phyloP scores from a whole-genome alignment of 1,139 yeast genomes.

The Yamadazyma trypodendri region DNA sequence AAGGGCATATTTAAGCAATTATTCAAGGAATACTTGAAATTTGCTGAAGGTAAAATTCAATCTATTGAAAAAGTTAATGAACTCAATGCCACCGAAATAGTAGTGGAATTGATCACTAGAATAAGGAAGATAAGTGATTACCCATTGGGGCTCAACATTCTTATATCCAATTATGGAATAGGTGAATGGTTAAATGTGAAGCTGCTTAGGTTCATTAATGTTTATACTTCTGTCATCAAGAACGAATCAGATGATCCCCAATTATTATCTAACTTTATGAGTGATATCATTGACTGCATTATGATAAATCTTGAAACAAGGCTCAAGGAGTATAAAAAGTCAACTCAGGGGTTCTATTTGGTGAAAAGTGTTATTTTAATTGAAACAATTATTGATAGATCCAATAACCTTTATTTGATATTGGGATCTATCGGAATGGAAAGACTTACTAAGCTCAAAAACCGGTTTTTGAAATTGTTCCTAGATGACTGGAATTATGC shows the following conservation, averaged over 20 bases:
- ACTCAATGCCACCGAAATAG: constrained; percentile 65
- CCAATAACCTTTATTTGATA: constrained; percentile 50
- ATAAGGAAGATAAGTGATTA: constrained; percentile 66
- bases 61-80: constrained; percentile 49
- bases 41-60: constrained; percentile 52
- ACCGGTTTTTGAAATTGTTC: constrained; percentile 72
- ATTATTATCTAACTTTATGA: constrained; percentile 59
- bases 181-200: constrained; percentile 70
- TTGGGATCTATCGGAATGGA: constrained; percentile 66
- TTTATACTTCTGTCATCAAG: constrained; percentile 49
- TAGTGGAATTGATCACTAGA: constrained; percentile 63
- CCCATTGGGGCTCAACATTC: constrained; percentile 49
- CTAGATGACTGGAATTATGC: constrained; percentile 83
- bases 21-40: constrained; percentile 56
- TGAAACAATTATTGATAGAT: constrained; percentile 69
- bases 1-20: constrained; percentile 28
- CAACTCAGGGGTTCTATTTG: constrained; percentile 66
- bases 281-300: constrained; percentile 76
- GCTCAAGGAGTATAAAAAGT: constrained; percentile 50
- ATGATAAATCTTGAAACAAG: constrained; percentile 58
- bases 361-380: constrained; percentile 71
- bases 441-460: constrained; percentile 67
- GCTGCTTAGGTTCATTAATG: constrained; percentile 51
- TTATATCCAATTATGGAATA: constrained; percentile 52
- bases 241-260: constrained; percentile 33